Percentiles rank a stretch among this genome's conserved stretches.
These are phyloP conservation scores for Actinidia polygama DNA, from an alignment of 179 eudicot genomes.

Conservation along the genomic window DNA sequence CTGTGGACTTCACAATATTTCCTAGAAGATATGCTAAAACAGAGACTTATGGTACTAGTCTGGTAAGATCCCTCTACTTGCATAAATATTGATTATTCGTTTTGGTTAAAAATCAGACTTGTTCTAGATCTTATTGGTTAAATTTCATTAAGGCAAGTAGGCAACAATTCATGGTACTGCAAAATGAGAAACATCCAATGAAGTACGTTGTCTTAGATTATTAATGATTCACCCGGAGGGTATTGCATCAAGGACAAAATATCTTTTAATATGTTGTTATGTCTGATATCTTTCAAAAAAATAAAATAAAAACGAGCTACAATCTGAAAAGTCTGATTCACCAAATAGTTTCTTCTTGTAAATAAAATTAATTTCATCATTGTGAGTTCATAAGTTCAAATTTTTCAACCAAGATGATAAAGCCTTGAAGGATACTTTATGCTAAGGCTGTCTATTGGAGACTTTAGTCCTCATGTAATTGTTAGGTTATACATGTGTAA, in stretches of 20 bases:
- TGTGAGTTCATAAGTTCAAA: background rate
- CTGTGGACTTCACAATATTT: slow-evolving; percentile 91
- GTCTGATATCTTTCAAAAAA: too few relatives aligned
- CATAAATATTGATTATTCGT: background rate
- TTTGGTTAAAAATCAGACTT: background rate
- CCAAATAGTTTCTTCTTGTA: background rate
- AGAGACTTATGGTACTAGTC: slow-evolving; percentile 89
- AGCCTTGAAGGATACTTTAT: background rate
- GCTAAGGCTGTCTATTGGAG: background rate
- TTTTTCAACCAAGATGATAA: background rate
- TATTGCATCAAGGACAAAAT: too few relatives aligned
- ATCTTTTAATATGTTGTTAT: too few relatives aligned
- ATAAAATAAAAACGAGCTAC: too few relatives aligned
- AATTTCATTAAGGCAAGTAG: too few relatives aligned
- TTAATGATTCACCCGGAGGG: too few relatives aligned
- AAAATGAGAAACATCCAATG: too few relatives aligned
- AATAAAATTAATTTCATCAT: background rate
- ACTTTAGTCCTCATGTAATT: background rate
- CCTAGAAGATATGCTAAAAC: slow-evolving; percentile 96
- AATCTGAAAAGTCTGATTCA: too few relatives aligned
- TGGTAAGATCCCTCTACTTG: slow-evolving; percentile 56
- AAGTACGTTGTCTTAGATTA: too few relatives aligned
- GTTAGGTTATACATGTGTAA: background rate
- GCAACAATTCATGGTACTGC: too few relatives aligned
- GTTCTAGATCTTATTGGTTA: background rate